These are phyloP conservation scores for Candida coquimbonensis DNA, from an alignment of 805 yeast species.

Conservation along the genomic window DNA sequence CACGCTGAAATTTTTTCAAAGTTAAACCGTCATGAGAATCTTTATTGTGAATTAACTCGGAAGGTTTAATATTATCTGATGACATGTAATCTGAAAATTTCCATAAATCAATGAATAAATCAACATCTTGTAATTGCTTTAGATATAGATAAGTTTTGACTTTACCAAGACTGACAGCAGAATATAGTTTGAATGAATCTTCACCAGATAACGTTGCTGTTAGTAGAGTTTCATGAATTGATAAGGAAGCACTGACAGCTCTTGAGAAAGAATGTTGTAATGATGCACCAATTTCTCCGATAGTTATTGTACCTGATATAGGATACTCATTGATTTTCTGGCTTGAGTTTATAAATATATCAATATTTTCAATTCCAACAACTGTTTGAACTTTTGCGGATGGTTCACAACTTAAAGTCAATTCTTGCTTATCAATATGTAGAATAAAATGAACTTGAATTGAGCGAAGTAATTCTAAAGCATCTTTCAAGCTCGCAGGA, in stretches of 20 bases:
- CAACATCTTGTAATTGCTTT: constrained; percentile 82
- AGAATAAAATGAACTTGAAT: constrained; percentile 59
- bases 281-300: constrained; percentile 58
- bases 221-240: constrained; percentile 38
- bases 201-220: constrained; percentile 42
- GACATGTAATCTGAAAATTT: constrained; percentile 14
- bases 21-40: constrained; percentile 25
- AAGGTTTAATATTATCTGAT: constrained; percentile 20
- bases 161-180: constrained; percentile 47
- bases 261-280: constrained; percentile 88
- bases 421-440: constrained; percentile 61
- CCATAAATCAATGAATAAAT: constrained; percentile 82
- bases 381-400: constrained; percentile 88
- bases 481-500: constrained; percentile 18
- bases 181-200: constrained; percentile 33
- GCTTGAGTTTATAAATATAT: constrained; percentile 48
- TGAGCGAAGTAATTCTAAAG: constrained; percentile 42
- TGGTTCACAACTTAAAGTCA: constrained; percentile 86
- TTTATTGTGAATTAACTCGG: not conserved
- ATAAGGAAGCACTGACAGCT: constrained; percentile 73
- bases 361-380: constrained; percentile 65
- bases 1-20: constrained; percentile 41
- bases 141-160: constrained; percentile 61
- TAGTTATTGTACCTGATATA: constrained; percentile 37
- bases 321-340: constrained; percentile 33